phyloP scores from a whole-genome alignment of 176 grass and related monocot species.

The Ensete ventricosum region DNA sequence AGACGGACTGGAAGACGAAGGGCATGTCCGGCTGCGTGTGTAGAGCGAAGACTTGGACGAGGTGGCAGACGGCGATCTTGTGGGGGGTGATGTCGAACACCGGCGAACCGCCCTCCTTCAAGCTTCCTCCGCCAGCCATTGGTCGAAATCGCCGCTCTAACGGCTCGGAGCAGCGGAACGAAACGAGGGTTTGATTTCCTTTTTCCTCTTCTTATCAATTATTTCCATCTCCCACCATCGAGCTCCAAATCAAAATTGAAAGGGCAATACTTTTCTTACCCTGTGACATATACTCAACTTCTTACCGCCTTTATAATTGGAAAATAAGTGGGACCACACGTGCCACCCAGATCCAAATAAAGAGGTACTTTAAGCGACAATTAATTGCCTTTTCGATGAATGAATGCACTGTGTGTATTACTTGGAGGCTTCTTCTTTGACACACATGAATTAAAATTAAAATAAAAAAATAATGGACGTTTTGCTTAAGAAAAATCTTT shows the following conservation, averaged over 20 bases:
- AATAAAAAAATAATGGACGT: too few relatives aligned
- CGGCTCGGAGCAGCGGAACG: background rate
- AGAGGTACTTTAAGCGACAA: too few relatives aligned
- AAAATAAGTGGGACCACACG: too few relatives aligned
- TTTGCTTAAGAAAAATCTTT: too few relatives aligned
- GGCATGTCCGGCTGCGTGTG: constrained; percentile 34
- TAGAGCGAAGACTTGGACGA: constrained; percentile 74
- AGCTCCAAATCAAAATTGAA: background rate
- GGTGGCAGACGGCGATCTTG: constrained; percentile 71
- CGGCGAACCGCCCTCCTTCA: constrained; percentile 15
- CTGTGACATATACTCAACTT: fast-evolving
- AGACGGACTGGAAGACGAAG: constrained; percentile 55
- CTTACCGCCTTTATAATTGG: too few relatives aligned
- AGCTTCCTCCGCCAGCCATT: constrained; percentile 14
- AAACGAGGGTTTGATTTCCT: background rate
- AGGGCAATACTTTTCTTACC: background rate
- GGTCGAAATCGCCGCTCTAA: constrained; percentile 2
- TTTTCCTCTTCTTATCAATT: too few relatives aligned
- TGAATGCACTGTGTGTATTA: too few relatives aligned
- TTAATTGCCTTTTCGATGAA: too few relatives aligned
- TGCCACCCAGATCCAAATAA: too few relatives aligned
- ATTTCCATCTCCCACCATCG: background rate
- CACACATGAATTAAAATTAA: too few relatives aligned
- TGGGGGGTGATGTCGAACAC: constrained; percentile 76
- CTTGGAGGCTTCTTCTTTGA: too few relatives aligned